Percentiles rank a stretch among this genome's conserved stretches.
These are phyloP conservation scores for Daldinia bambusicola DNA, from an alignment of 495 filamentous ascomycete species.

Conservation along the genomic window DNA sequence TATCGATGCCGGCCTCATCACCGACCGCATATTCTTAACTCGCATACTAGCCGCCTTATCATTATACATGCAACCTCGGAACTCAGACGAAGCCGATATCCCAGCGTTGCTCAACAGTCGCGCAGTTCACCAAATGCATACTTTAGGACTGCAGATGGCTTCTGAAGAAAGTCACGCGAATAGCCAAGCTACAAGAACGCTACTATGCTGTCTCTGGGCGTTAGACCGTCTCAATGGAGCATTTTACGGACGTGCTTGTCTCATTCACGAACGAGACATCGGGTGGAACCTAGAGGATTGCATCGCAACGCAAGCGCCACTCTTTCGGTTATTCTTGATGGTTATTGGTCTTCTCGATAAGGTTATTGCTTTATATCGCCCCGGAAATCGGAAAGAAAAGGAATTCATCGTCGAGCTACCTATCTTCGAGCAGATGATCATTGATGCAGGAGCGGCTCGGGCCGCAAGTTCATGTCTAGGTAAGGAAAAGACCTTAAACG, in stretches of 20 bases:
- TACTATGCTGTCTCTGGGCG: constrained; percentile 76
- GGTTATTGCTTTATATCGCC: constrained; percentile 75
- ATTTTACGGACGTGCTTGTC: constrained; percentile 70
- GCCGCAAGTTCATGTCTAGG: constrained; percentile 58
- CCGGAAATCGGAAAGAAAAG: constrained; percentile 63
- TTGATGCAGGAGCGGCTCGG: constrained; percentile 55
- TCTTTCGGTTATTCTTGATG: constrained; percentile 59
- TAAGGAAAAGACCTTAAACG: constrained; percentile 41
- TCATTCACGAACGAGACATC: constrained; percentile 73
- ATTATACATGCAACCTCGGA: constrained; percentile 50
- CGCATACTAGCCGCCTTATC: constrained; percentile 48
- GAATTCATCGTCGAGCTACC: constrained; percentile 63
- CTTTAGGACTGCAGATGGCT: constrained; percentile 69
- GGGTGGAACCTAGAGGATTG: constrained; percentile 64
- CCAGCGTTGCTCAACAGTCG: constrained; percentile 48
- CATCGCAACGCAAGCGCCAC: constrained; percentile 55
- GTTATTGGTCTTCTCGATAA: constrained; percentile 66
- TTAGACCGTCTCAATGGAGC: constrained; percentile 72
- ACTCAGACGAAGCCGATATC: constrained; percentile 46
- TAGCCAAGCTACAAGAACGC: constrained; percentile 44
- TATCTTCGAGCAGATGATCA: constrained; percentile 73
- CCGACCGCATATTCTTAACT: constrained; percentile 47
- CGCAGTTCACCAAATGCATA: constrained; percentile 70
- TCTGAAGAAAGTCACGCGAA: constrained; percentile 46
- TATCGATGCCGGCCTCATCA: constrained; percentile 48